A percentile compares a stretch with the other conserved stretches of the same genome.
Conservation (phyloP, 2,329 filamentous ascomycete species). For the Fusarium sp. region DNA sequence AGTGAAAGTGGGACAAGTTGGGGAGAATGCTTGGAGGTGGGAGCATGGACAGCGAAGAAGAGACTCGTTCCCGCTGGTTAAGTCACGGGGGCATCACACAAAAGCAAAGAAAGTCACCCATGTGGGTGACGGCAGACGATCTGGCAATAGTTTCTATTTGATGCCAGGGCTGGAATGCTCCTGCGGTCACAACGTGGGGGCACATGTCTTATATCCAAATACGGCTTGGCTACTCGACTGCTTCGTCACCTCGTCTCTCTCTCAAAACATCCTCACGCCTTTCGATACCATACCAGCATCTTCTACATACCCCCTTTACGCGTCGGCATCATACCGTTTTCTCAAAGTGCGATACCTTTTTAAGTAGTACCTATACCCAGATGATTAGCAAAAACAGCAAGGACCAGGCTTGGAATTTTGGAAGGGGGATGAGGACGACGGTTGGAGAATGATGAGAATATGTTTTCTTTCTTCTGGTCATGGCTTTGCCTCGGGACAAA, state of each 20-base stretch:
- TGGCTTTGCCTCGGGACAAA: conserved; percentile 5
- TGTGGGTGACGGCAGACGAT: conserved; percentile 11
- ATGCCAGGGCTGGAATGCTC: conserved; percentile 20
- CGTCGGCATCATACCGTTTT: conserved; percentile 76
- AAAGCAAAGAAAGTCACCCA: conserved; percentile 28
- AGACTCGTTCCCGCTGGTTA: conserved; percentile 20
- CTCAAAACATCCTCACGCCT: conserved; percentile 1
- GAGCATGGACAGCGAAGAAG: conserved; percentile 92
- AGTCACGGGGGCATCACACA: conserved; percentile 13
- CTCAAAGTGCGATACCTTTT: conserved; percentile 89
- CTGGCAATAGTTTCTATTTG: conserved; percentile 24
- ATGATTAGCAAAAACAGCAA: conserved; percentile 40
- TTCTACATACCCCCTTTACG: conserved; percentile 40
- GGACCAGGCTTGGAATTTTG: conserved; percentile 18
- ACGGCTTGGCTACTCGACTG: neutral
- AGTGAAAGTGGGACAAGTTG: conserved; percentile 81
- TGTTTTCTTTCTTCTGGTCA: neutral
- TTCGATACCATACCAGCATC: conserved; percentile 2
- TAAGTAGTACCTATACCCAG: conserved; percentile 67
- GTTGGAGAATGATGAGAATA: conserved; percentile 11
- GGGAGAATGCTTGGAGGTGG: conserved; percentile 87
- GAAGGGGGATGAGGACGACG: neutral
- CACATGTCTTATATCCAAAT: neutral
- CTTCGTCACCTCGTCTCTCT: neutral
- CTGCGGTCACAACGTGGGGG: neutral